Evolutionary conservation across 345 rosid species (phyloP).

Genomic region (Fremontodendron californicum): DNA sequence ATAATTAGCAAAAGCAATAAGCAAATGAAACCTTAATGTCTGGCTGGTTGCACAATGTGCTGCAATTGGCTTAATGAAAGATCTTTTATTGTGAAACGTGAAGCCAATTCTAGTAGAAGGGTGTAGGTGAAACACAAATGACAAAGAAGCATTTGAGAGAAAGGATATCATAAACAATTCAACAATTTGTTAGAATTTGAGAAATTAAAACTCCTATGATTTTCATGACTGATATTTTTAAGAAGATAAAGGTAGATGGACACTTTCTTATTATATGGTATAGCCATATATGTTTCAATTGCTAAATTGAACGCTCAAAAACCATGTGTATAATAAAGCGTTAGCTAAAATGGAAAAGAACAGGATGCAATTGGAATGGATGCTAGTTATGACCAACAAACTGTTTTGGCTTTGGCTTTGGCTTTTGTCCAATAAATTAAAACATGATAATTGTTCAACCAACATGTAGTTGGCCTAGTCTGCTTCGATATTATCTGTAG

Average conservation of each 20-base stretch:
- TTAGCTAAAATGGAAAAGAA: neutral
- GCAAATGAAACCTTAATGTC: neutral
- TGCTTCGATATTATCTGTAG: neutral
- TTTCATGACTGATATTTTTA: neutral
- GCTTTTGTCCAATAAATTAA: neutral
- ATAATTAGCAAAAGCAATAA: neutral
- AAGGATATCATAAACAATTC: neutral
- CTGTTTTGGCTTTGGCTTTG: neutral
- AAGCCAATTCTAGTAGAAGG: neutral
- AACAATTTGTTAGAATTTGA: neutral
- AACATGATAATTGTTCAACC: neutral
- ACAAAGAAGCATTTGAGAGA: neutral
- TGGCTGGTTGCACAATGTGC: neutral
- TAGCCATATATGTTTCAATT: neutral
- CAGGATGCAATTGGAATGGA: neutral
- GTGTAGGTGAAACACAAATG: neutral
- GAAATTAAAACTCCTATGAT: neutral
- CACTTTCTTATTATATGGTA: neutral
- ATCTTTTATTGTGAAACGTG: neutral
- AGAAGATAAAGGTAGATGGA: neutral
- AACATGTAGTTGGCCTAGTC: neutral
- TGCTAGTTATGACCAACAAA: neutral
- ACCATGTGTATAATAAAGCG: neutral
- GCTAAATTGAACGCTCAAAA: neutral
- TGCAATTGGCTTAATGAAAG: neutral